Evolutionary conservation across 345 rosid species (phyloP), one percentile per base, ranked within the genome.

Genomic region (Trapa bicornis): DNA sequence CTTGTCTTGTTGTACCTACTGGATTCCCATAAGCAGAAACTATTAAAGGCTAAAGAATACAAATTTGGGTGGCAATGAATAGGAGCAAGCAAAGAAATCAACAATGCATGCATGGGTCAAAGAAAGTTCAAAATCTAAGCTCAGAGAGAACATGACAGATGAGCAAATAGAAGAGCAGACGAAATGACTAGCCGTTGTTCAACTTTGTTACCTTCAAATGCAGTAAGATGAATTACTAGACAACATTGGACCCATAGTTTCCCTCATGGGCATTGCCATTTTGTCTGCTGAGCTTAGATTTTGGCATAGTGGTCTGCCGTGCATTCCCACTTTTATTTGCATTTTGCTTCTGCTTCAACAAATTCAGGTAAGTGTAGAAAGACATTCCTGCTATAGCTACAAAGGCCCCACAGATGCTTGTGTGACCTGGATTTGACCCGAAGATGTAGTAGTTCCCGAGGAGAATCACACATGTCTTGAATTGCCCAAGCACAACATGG

Each of bases 401-500:
- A 72, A 85, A 77, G 11, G 91, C 94, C 39, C 90, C 91, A 29
- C 73, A 71, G 62, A 85, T 80, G 68, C 90, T 87, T 53, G 79
- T 82, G 37, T 66, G 56, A 36, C 94, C 90, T 2, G 94, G 94
- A 73, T 85, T 85, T 29, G 94, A 78, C 37, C 82, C 79, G 15
- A 87, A 85, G 10, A 87, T 47, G 69, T 84, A 84, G 66, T 54
- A 87, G 58, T 82, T 87, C 47, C 94, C 91, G 0, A 87, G 83
- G 66, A 87, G 87, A 65, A 87, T 67, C 68, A 85, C 78, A 37
- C 94, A 87, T 1, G 94, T 87, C 78, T 87, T 87, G 80, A 87
- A 87, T 73, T 87, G 94, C 71, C 94, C 94, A 1, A 84, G 87
- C 69, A 87, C 90, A 2, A 87, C 91, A 16, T 85, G 94, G 22